Conservation (phyloP, 805 yeast species). For the Komagataella phaffii region DNA sequence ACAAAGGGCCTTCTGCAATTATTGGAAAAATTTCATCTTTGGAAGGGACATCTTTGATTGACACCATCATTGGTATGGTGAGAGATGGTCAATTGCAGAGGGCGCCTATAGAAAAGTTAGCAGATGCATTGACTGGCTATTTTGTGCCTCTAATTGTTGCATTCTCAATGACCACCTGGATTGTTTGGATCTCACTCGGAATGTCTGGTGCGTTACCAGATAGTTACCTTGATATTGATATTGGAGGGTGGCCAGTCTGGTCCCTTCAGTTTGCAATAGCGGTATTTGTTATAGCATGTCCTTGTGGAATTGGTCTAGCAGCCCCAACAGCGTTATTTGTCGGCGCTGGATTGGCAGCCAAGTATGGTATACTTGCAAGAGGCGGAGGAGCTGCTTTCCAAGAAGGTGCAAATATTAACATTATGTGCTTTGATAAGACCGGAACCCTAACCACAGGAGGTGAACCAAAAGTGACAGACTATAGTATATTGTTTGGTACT, state of each 20-base stretch:
- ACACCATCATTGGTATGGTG: conserved; percentile 56
- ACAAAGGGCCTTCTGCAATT: conserved; percentile 40
- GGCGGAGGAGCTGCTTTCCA: conserved; percentile 81
- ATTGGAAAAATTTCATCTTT: conserved; percentile 41
- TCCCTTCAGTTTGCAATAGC: conserved; percentile 66
- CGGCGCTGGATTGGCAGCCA: conserved; percentile 71
- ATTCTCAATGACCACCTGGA: conserved; percentile 51
- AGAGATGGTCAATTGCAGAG: conserved; percentile 60
- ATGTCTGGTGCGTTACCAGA: conserved; percentile 38
- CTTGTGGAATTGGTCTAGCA: conserved; percentile 76
- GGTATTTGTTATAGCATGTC: conserved; percentile 75
- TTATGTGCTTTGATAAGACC: conserved; percentile 67
- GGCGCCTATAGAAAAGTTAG: conserved; percentile 62
- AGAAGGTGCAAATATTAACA: conserved; percentile 51
- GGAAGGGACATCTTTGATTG: conserved; percentile 53
- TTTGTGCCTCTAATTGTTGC: conserved; percentile 61
- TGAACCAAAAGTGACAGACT: conserved; percentile 41
- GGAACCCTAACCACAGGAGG: conserved; percentile 65
- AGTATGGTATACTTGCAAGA: conserved; percentile 58
- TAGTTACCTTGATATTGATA: conserved; percentile 43
- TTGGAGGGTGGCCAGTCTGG: conserved; percentile 72
- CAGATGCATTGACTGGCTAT: conserved; percentile 54
- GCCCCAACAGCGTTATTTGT: conserved; percentile 78
- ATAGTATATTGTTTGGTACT: conserved; percentile 14
- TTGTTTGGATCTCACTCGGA: conserved; percentile 54